Base-by-base conservation (phyloP, 2,329 filamentous ascomycete species). In the Penicillium fuscoglaucum region DNA sequence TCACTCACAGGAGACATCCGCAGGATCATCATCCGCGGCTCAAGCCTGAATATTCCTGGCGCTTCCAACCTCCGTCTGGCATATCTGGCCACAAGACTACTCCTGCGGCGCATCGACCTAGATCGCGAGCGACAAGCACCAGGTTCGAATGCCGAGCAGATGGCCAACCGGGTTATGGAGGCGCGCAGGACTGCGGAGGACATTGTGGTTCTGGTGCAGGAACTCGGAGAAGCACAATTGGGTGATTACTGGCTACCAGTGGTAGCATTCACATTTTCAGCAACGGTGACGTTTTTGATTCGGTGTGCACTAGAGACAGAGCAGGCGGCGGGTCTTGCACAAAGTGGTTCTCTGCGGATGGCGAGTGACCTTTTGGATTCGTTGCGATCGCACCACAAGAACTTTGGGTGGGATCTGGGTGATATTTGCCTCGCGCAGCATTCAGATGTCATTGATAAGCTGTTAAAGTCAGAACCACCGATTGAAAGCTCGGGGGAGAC, bases 181-280 rank as follows among this genome's bases (percentile, higher is more conserved):
- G 78, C 79, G 0, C 74, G 80, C 1, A 68, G 76, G 12, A 77
- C 78, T 0, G 78, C 80, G 0, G 80, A 83, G 57, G 79, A 83
- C 1, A 82, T 84, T 17, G 74, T 83, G 0, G 69, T 78, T 5
- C 64, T 83, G 2, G 72, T 80, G 0, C 79, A 80, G 45, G 80
- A 82, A 46, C 66, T 84, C 0, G 68, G 74, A 4, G 71, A 74
- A 5, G 53, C 70, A 1, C 79, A 82, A 17, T 69, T 83, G 0
- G 70, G 72, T 3, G 82, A 79, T 48, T 84, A 82, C 57, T 84
- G 81, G 81, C 70, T 83, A 2, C 76, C 82, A 0, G 72, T 79
- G 3, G 74, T 75, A 39, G 76, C 80, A 0, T 83, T 82, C 55
- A 72, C 77, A 0, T 76, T 82, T n/a, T 76, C 80, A 0, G 78